Percentiles rank a stretch among this genome's conserved stretches.
Conservation (phyloP, 257 asterid species). For the Hygrophila difformis region DNA sequence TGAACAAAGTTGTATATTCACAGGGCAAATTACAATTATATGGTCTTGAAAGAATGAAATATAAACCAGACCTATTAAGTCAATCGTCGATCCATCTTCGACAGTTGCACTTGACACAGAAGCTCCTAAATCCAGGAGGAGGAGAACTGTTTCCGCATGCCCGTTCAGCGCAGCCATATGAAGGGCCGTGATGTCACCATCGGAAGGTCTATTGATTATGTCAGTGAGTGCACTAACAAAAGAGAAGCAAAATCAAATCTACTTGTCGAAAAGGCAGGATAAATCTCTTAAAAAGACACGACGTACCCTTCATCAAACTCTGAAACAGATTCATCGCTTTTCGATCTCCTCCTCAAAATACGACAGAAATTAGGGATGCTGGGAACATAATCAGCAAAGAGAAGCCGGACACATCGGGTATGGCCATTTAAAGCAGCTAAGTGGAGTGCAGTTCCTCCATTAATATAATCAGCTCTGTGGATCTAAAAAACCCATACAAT, state of each 20-base stretch:
- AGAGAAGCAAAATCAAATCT: slow-evolving; percentile 3
- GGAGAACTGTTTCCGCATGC: slow-evolving; percentile 62
- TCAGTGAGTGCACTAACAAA: slow-evolving; percentile 44
- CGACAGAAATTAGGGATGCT: slow-evolving; percentile 46
- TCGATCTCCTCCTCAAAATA: slow-evolving; percentile 24
- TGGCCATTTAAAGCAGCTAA: slow-evolving; percentile 87
- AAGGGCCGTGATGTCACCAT: slow-evolving; percentile 85
- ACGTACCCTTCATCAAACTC: slow-evolving; percentile 49
- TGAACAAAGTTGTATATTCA: not conserved
- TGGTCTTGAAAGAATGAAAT: not conserved
- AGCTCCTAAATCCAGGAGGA: slow-evolving; percentile 78
- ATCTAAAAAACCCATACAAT: slow-evolving; percentile 29
- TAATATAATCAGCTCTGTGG: slow-evolving; percentile 71
- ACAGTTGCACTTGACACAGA: slow-evolving; percentile 41
- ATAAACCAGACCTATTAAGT: slow-evolving; percentile 49
- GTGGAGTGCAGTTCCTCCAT: slow-evolving; percentile 90
- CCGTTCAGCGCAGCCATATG: slow-evolving; percentile 91
- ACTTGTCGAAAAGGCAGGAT: not conserved
- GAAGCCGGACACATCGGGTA: slow-evolving; percentile 65
- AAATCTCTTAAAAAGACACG: not conserved
- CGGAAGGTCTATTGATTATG: slow-evolving; percentile 67
- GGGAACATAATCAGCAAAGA: slow-evolving; percentile 75
- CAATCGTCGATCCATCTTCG: slow-evolving; percentile 78
- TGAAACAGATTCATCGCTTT: slow-evolving; percentile 27
- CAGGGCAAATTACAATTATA: not conserved